Conservation (phyloP, 352 stramenopile genomes). For the Phytophthora parvispora region DNA sequence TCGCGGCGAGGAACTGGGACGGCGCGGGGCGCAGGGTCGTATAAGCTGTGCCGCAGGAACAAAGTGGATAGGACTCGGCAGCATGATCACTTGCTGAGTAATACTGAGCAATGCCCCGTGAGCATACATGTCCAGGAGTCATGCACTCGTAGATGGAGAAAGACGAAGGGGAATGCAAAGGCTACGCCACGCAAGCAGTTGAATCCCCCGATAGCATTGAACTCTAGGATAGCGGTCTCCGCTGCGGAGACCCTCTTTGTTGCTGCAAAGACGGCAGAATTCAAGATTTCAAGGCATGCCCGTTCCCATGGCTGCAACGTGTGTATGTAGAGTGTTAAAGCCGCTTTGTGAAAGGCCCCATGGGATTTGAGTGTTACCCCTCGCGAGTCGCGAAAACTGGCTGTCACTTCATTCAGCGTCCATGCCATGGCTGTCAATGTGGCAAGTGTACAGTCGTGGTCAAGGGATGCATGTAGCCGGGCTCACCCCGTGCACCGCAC, state of each 20-base stretch:
- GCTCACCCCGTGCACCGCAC: too few species aligned
- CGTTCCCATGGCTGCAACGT: too few species aligned
- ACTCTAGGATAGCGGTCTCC: background rate
- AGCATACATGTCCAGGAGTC: too few species aligned
- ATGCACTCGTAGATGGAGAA: too few species aligned
- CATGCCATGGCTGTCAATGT: slow-evolving; percentile 3
- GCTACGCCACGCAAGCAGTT: too few species aligned
- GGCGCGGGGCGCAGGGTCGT: slow-evolving; percentile 1
- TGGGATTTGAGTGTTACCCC: slow-evolving; percentile 28
- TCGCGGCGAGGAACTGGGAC: slow-evolving; percentile 2
- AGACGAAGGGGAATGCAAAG: background rate
- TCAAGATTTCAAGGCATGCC: background rate
- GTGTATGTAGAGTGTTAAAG: too few species aligned
- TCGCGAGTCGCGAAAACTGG: slow-evolving; percentile 34
- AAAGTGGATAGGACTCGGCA: slow-evolving; percentile 17
- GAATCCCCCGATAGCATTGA: background rate
- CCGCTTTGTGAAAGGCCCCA: slow-evolving; percentile 16
- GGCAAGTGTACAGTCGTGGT: background rate
- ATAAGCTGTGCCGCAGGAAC: slow-evolving; percentile 3
- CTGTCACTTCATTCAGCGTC: slow-evolving; percentile 16
- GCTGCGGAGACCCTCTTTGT: background rate
- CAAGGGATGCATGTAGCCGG: background rate
- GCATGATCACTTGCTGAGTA: background rate
- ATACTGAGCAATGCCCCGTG: background rate
- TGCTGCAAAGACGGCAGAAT: background rate